A percentile compares a stretch with the other conserved stretches of the same genome.
phyloP scores from a whole-genome alignment of 805 yeast species.

The Ogataea zsoltii region DNA sequence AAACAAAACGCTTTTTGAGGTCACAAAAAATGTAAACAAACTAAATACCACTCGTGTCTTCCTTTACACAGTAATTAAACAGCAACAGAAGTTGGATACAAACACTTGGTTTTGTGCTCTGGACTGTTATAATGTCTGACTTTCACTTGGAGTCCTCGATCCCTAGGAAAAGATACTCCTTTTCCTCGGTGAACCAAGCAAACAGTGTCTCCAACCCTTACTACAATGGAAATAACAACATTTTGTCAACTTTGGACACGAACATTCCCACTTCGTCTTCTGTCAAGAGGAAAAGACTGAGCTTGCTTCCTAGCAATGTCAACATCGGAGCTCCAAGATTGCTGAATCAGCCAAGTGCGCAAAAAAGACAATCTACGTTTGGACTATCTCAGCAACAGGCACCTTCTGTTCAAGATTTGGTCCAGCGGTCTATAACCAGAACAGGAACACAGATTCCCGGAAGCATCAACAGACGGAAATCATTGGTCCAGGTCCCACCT shows the following conservation, averaged over 20 bases:
- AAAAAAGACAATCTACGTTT: conserved; percentile 28
- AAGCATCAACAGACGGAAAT: conserved; percentile 17
- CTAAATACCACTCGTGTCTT: background rate
- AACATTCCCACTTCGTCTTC: conserved; percentile 20
- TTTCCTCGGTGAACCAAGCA: conserved; percentile 13
- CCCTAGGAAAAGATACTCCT: conserved; percentile 25
- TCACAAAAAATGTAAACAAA: conserved; percentile 9
- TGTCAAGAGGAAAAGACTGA: conserved; percentile 29
- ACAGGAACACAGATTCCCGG: conserved; percentile 18
- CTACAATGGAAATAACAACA: conserved; percentile 20
- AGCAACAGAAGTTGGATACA: background rate
- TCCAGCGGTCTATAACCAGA: conserved; percentile 31
- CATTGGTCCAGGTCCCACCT: conserved; percentile 19
- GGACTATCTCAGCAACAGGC: conserved; percentile 24
- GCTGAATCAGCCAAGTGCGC: conserved; percentile 23
- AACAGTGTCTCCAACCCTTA: conserved; percentile 17
- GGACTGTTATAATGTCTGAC: conserved; percentile 18
- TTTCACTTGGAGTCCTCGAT: conserved; percentile 21
- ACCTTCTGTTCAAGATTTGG: conserved; percentile 28
- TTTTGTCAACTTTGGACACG: conserved; percentile 19
- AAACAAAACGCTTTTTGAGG: conserved; percentile 6
- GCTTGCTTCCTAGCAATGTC: conserved; percentile 31
- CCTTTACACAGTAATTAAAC: background rate
- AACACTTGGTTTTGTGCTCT: background rate
- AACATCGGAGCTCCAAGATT: conserved; percentile 34